phyloP scores from a whole-genome alignment of 106 monocot genomes.

The Amphibolis antarctica region DNA sequence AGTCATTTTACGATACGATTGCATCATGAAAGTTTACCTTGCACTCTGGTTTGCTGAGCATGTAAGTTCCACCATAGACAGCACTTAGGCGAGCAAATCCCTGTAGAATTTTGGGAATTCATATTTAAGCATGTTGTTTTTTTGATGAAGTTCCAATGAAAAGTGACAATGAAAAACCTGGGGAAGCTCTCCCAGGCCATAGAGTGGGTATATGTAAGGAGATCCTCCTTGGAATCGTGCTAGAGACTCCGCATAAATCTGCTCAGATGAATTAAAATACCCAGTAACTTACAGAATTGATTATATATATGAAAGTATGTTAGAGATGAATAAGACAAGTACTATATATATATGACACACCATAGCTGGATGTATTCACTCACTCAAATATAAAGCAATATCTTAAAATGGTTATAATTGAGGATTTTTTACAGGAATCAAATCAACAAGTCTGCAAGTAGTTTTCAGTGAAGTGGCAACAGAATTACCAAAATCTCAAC shows the following conservation, averaged over 20 bases:
- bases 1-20: background rate
- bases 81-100: constrained; percentile 88
- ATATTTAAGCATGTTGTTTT: background rate
- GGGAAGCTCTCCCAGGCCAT: constrained; percentile 79
- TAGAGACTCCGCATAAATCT: constrained; percentile 81
- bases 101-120: constrained; percentile 14
- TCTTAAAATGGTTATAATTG: too few relatives aligned
- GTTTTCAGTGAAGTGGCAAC: too few relatives aligned
- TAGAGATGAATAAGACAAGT: too few relatives aligned
- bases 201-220: constrained; percentile 77
- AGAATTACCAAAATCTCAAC: too few relatives aligned
- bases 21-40: constrained; percentile 30
- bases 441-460: too few relatives aligned
- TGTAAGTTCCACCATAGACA: constrained; percentile 89
- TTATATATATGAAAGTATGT: too few relatives aligned
- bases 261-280: constrained; percentile 7
- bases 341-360: too few relatives aligned
- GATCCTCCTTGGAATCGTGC: constrained; percentile 78
- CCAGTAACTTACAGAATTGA: background rate
- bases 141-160: background rate
- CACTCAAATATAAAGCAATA: too few relatives aligned
- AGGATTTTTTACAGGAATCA: too few relatives aligned
- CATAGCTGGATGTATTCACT: too few relatives aligned
- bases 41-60: constrained; percentile 87
- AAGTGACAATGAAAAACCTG: constrained; percentile 38